Conservation (phyloP, 164 flowering plant species). For the Piper betle region DNA sequence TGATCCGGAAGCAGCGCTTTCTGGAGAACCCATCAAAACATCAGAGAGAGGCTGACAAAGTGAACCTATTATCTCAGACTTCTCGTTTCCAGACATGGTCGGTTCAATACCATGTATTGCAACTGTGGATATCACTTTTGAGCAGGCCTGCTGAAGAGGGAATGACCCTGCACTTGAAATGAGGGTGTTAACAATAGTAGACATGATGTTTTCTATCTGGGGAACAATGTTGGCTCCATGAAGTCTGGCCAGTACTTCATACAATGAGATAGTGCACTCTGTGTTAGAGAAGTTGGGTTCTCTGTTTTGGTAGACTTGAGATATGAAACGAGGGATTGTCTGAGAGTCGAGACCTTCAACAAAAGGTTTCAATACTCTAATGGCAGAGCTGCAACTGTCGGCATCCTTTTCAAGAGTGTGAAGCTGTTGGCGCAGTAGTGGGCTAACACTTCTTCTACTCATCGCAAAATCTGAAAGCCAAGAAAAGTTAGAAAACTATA, state of each 20-base stretch:
- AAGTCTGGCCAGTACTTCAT: constrained; percentile 74
- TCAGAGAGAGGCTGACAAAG: constrained; percentile 80
- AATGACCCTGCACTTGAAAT: constrained; percentile 75
- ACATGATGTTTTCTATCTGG: constrained; percentile 71
- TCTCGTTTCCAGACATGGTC: constrained; percentile 56
- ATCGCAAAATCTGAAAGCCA: constrained; percentile 33
- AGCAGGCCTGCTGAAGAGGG: constrained; percentile 12
- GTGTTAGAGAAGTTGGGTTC: constrained; percentile 38
- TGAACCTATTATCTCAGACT: constrained; percentile 46
- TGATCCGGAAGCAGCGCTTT: constrained; percentile 70
- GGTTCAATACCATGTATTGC: constrained; percentile 80
- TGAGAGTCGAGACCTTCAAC: constrained; percentile 77
- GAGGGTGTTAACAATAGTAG: constrained; percentile 56
- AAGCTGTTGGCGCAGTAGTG: constrained; percentile 49
- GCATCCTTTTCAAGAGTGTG: constrained; percentile 87
- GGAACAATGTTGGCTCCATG: constrained; percentile 79
- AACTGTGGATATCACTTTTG: constrained; percentile 24
- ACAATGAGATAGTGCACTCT: constrained; percentile 74
- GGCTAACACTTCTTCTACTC: constrained; percentile 72
- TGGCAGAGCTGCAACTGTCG: constrained; percentile 73
- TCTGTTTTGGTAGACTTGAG: constrained; percentile 74
- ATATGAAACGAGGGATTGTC: constrained; percentile 66
- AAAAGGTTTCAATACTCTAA: constrained; percentile 70
- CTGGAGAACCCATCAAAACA: constrained; percentile 58
- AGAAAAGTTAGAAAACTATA: no score